phyloP scores from a whole-genome alignment of 1,284 basidiomycete species.

The Trametes versicolor region DNA sequence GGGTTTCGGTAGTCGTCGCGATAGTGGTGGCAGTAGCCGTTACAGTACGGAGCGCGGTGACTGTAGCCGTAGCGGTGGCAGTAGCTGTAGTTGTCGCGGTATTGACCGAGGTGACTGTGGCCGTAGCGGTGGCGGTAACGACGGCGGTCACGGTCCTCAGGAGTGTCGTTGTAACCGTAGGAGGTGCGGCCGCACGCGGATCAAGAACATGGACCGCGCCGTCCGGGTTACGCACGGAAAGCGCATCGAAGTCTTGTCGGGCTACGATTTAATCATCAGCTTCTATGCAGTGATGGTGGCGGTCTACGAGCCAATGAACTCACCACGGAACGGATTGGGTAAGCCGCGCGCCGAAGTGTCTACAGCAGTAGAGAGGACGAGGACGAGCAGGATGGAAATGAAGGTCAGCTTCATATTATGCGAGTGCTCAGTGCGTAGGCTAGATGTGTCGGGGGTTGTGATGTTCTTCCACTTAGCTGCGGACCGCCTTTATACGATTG shows the following conservation, averaged over 20 bases:
- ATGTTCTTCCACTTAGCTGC: not conserved
- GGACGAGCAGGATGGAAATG: not conserved
- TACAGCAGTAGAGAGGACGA: not conserved
- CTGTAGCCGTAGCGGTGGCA: not conserved
- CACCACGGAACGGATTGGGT: not conserved
- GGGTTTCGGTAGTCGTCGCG: not conserved
- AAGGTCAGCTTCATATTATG: not conserved
- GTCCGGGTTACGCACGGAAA: too few species aligned
- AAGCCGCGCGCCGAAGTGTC: not conserved
- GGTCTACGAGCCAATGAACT: not conserved
- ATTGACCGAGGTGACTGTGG: not conserved
- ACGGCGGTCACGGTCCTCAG: not conserved
- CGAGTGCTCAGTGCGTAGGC: not conserved
- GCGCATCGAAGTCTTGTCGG: not conserved
- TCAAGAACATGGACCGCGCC: not conserved
- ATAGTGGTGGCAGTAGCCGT: not conserved
- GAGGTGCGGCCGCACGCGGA: not conserved
- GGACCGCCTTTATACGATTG: not conserved
- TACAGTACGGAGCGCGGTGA: not conserved
- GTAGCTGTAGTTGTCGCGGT: not conserved
- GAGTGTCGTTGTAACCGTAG: not conserved
- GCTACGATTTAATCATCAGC: not conserved
- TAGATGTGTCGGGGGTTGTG: not conserved
- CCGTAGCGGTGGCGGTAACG: not conserved
- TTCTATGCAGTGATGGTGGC: not conserved